A percentile compares a stretch with the other conserved stretches of the same genome.
Conservation (phyloP, 805 yeast genomes). For the Wickerhamiella nectarea region DNA sequence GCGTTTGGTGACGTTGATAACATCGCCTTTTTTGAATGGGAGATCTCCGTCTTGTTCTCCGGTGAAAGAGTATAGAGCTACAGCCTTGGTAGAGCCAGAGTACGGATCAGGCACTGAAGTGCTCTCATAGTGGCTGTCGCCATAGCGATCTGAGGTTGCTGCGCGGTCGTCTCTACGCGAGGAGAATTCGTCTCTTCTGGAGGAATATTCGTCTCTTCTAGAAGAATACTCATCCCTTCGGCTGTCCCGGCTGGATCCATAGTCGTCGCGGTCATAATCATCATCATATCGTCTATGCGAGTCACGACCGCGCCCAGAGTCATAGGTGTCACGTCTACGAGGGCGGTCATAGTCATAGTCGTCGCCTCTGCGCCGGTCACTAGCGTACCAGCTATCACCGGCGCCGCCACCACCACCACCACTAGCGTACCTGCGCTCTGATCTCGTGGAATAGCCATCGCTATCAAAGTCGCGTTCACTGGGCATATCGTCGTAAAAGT, state of each 20-base stretch:
- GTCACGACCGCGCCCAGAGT: conserved; percentile 5
- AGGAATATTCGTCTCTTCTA: too few species aligned
- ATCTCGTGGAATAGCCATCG: conserved; percentile 31
- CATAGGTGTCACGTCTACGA: conserved; percentile 1
- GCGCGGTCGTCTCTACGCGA: too few species aligned
- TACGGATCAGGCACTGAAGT: conserved; percentile 7
- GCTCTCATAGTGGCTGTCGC: conserved; percentile 8
- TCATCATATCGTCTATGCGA: neutral
- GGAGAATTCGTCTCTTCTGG: too few species aligned
- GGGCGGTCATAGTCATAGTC: conserved; percentile 21
- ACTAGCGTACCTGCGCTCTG: conserved; percentile 6
- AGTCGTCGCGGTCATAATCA: neutral
- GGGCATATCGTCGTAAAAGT: conserved; percentile 65
- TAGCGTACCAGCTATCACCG: conserved; percentile 17
- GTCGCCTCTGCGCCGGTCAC: conserved; percentile 10
- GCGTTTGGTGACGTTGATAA: conserved; percentile 71
- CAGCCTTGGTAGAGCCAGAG: conserved; percentile 55
- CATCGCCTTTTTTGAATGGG: conserved; percentile 88
- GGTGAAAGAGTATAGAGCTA: conserved; percentile 75
- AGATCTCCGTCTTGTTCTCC: conserved; percentile 93
- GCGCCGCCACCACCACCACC: neutral
- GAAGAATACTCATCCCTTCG: neutral
- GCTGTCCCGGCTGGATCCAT: neutral
- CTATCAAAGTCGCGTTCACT: conserved; percentile 62
- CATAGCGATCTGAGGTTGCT: conserved; percentile 1